Conservation (phyloP, 169 alveolate species). For the Pseudocohnilembus persalinus region DNA sequence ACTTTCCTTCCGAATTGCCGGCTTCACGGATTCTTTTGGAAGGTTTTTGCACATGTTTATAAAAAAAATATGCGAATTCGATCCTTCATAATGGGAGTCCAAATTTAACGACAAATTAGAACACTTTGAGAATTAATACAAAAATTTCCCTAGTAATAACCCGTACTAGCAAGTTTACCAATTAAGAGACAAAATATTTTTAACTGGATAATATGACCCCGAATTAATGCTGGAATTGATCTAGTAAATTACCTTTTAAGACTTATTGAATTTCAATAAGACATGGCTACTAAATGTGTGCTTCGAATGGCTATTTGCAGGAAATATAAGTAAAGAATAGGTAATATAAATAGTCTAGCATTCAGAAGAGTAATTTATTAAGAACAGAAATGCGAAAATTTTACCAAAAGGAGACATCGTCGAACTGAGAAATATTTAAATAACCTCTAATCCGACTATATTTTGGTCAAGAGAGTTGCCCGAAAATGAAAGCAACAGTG, state of each 20-base stretch:
- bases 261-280: slow-evolving; percentile 43
- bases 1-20: slow-evolving; percentile 27
- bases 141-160: slow-evolving; percentile 45
- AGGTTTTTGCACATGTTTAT: slow-evolving; percentile 25
- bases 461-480: slow-evolving; percentile 19
- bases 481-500: slow-evolving; percentile 25
- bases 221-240: neutral
- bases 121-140: slow-evolving; percentile 35
- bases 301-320: slow-evolving; percentile 63
- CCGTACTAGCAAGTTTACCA: slow-evolving; percentile 32
- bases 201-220: slow-evolving; percentile 16
- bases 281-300: slow-evolving; percentile 32
- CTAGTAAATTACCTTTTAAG: slow-evolving; percentile 49
- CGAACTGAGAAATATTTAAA: slow-evolving; percentile 8
- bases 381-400: neutral
- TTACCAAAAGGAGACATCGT: slow-evolving; percentile 4
- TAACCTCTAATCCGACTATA: slow-evolving; percentile 14
- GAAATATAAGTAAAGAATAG: slow-evolving; percentile 57
- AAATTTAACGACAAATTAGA: slow-evolving; percentile 44
- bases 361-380: slow-evolving; percentile 17
- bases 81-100: slow-evolving; percentile 19
- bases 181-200: neutral
- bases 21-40: slow-evolving; percentile 37
- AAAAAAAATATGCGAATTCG: slow-evolving; percentile 21
- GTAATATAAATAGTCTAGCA: slow-evolving; percentile 40